Base-by-base conservation (phyloP, 805 yeast species). In the Ogataea nonfermentans region DNA sequence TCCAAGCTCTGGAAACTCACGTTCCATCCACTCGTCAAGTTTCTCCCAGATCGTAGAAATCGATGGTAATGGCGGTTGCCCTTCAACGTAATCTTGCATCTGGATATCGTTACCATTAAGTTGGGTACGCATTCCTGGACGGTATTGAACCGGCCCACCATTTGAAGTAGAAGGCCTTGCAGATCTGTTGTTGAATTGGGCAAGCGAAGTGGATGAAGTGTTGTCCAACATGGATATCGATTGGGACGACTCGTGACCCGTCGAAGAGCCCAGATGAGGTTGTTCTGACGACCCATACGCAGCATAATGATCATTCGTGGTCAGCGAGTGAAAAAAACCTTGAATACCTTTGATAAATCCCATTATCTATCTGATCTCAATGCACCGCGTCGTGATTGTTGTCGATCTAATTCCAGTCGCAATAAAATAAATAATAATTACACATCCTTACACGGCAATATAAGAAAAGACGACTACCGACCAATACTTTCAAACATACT, bases 11-110 rank as follows among this genome's bases (percentile, higher is more conserved):
- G 93, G 85, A 48, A 81, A 83, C 61, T 87, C 74, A 40, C 78
- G 76, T 24, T 76, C 69, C 13, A 91, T 68, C 96, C 97, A 91
- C 13, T 78, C 69, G 50, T 86, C 91, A 42, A 91, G 79, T 54
- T 90, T 90, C 47, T 84, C 75, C 98, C 98, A 91, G 9, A 96
- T 84, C 15, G 80, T 74, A 2, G 76, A 69, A 47, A 90, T 87
- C 38, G 91, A 79, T 12, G 78, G 78, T 37, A 72, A 56, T 13
- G 78, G 78, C 16, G 76, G 74, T 45, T 63, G 72, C 1, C 79
- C 79, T 26, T 66, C 53, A 11, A 61, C 53, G 35, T 65, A 56
- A 49, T 59, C 62, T 52, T 68, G 62, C 61, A 71, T 41, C 52
- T 70, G 64, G 17, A 84, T 81, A 33, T 95, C 95, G 84, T 59